Base-by-base conservation (phyloP, 495 filamentous ascomycete species). In the Bacidia rubella region DNA sequence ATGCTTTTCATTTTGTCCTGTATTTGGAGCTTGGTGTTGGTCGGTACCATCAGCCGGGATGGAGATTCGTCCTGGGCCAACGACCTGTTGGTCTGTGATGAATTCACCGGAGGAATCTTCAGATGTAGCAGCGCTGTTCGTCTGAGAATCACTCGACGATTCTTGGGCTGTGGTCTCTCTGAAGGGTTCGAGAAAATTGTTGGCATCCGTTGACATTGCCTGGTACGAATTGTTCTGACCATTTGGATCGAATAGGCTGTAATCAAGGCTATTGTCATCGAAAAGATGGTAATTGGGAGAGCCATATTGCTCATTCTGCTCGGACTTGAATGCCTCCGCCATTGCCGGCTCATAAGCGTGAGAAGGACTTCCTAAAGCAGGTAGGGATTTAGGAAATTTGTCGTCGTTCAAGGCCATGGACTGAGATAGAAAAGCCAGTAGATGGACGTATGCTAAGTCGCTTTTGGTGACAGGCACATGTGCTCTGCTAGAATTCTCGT, bases 41-140 rank as follows among this genome's bases (percentile, higher is more conserved):
- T 55, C 52, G 12, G 35, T 32, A 17, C 22, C 17, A 25, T 42
- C 52, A 19, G 52, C 48, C 26, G 52, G 52, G 20, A 54, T 58
- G 22, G 49, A 32, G 25, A 58, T 54, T 23, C 46, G 46, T 26
- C 47, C 49, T 3, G 49, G 48, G 26, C 17, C 40, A 5, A 26
- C 43, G 2, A 19, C 40, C 25, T 53, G 21, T 11, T 63, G 40
- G 20, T 43, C 44, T 61, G 63, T 66, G 40, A 53, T 46, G 15
- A 57, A 50, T 48, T 66, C 66, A 19, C 47, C 56, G n/a, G 61
- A 59, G 23, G 70, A 71, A 19, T 69, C 73, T 23, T 70, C 65
- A 7, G 72, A 72, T 20, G 70, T 68, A 15, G 62, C 35, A 10
- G 38, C 15, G 23, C 26, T 41, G 23, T 49, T 38, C 25, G 22